Evolutionary conservation across 306 rosid genomes (phyloP).

Genomic region (Abrus pulchellus): DNA sequence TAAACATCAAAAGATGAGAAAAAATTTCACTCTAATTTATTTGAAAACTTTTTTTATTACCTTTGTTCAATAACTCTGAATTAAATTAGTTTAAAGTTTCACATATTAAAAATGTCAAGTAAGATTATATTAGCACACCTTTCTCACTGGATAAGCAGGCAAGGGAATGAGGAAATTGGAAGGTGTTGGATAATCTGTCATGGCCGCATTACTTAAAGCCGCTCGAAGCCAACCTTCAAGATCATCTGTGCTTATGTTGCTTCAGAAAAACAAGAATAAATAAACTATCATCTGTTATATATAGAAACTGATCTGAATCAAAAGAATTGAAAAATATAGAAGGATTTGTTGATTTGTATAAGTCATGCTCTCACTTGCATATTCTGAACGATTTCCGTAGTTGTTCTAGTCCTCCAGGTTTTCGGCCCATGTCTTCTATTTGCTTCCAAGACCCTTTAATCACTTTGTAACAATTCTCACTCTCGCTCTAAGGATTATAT

Average conservation of each 20-base stretch:
- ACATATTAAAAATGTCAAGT: background rate
- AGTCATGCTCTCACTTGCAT: slow-evolving; percentile 64
- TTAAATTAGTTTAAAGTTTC: background rate
- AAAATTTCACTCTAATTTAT: no score
- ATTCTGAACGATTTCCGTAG: slow-evolving; percentile 67
- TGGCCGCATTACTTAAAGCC: slow-evolving; percentile 61
- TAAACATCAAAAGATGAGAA: no score
- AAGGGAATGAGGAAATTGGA: slow-evolving; percentile 66
- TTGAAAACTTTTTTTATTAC: background rate
- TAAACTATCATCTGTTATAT: background rate
- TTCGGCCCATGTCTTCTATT: slow-evolving; percentile 50
- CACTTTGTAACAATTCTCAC: slow-evolving; percentile 82
- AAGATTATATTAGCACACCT: slow-evolving; percentile 49
- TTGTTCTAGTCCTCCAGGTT: slow-evolving; percentile 52
- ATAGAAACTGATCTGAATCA: background rate
- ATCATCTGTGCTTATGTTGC: slow-evolving; percentile 36
- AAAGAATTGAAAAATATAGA: background rate
- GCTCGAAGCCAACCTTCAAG: slow-evolving; percentile 57
- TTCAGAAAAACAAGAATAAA: background rate
- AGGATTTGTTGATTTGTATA: background rate
- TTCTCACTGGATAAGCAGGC: slow-evolving; percentile 84
- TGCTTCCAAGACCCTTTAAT: slow-evolving; percentile 71
- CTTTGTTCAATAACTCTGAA: background rate
- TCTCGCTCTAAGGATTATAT: slow-evolving; percentile 61
- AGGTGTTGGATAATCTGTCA: slow-evolving; percentile 94